Evolutionary conservation across 495 filamentous ascomycete genomes (phyloP), one percentile per base, ranked within the genome.

Genomic region (Bombardia bombarda): DNA sequence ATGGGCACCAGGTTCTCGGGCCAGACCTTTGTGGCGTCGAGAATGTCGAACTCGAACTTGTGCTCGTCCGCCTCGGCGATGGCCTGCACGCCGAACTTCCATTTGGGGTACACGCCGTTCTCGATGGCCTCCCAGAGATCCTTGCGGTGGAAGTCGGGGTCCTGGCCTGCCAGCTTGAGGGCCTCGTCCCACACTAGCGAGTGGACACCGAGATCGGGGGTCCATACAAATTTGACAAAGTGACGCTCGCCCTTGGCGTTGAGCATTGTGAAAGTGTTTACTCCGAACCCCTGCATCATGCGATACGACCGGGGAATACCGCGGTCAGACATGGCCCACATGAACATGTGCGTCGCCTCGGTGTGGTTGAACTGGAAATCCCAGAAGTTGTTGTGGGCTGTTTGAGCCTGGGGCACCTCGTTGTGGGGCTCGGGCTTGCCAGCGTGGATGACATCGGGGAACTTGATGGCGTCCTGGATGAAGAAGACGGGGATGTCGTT

Each of bases 1-100:
- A 90, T 72, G 0, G 89, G 89, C 3, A 94, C 68, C 1, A 83
- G 63, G 30, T 95, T 84, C 52, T 94, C 86, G 0, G 88, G 89
- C 87, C 86, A 94, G 26, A 92, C 54, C 64, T 95, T 94, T 25
- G 89, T 95, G n/a, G 87, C 83, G 51, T 95, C 89, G 6, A 94
- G 72, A 43, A 90, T 83, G 54, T 95, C 89, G 37, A 94, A 94
- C 4, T 94, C 86, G 50, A 94, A 95, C 34, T 88, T 79, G 52
- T 92, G 67, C 55, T 84, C 70, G 31, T 83, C 70, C 12, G 70
- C 72, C 45, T 90, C 86, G 0, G 81, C 75, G 30, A 90, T 77
- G 2, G 77, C 64, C 53, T 94, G 88, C 38, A 93, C 78, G 18
- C 82, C 86, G 52, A 93, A 90, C 54, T 81, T 83, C 86, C 86